Percentiles rank a stretch among this genome's conserved stretches.
phyloP scores from a whole-genome alignment of 2,329 filamentous ascomycete species.

The Ilyonectria mors-panacis region DNA sequence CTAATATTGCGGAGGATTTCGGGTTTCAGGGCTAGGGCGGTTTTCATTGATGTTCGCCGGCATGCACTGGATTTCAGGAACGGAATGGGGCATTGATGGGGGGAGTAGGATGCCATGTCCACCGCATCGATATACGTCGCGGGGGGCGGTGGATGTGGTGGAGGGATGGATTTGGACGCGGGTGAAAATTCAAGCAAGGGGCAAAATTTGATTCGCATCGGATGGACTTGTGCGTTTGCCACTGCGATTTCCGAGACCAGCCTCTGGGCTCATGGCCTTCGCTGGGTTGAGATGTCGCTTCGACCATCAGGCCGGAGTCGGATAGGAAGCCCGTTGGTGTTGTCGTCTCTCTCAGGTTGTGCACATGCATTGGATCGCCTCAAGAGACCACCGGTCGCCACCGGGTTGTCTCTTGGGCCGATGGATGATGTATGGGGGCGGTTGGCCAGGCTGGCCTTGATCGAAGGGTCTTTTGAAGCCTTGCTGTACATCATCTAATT shows the following conservation, averaged over 20 bases:
- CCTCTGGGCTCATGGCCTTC: conserved; percentile 37
- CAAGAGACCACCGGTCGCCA: conserved; percentile 26
- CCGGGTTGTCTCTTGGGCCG: conserved; percentile 30
- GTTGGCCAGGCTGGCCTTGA: conserved; percentile 38
- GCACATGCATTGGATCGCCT: conserved; percentile 34
- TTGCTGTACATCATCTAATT: conserved; percentile 50
- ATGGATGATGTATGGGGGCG: conserved; percentile 28
- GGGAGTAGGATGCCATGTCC: conserved; percentile 24
- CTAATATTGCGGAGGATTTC: conserved; percentile 49
- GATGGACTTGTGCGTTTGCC: conserved; percentile 33
- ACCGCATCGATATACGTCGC: conserved; percentile 25
- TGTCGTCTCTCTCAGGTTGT: conserved; percentile 1
- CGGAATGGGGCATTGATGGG: conserved; percentile 40
- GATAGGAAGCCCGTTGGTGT: conserved; percentile 14
- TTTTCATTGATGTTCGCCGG: conserved; percentile 37
- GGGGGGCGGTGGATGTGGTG: conserved; percentile 12
- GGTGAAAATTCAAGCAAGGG: conserved; percentile 28
- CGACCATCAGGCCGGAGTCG: conserved; percentile 26
- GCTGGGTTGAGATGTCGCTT: conserved; percentile 44
- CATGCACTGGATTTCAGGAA: conserved; percentile 41
- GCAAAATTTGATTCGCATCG: conserved; percentile 36
- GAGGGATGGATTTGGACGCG: conserved; percentile 31
- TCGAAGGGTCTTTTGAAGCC: conserved; percentile 42
- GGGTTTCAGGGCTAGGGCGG: conserved; percentile 36
- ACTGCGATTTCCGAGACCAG: conserved; percentile 35